Base-by-base conservation (phyloP, 768 basidiomycete genomes). In the Trametopsis cervina region DNA sequence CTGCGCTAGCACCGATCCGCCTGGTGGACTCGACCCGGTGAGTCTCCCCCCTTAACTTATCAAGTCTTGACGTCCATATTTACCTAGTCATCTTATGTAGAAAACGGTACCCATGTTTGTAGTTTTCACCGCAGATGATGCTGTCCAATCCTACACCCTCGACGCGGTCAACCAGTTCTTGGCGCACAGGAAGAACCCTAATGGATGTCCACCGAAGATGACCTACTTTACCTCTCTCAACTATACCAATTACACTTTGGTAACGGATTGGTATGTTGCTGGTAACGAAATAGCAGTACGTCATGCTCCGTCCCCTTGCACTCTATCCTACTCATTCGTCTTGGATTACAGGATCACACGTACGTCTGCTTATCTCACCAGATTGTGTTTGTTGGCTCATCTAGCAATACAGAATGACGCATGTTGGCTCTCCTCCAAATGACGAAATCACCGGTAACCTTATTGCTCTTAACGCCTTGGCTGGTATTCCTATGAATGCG, bases 381-480 rank as follows among this genome's bases (percentile, higher is more conserved):
- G 20, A 25, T 22, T 15, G 35, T 44, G 18, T 38, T 37, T 40
- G 40, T 56, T 21, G 46, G 43, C 40, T 33, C 38, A n/a, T n/a
- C n/a, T n/a, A n/a, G n/a, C n/a, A n/a, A 38, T 50, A 2, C 55
- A 87, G 81, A 22, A 89, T 90, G 83, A 87, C 85, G 5, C 87
- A 90, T 63, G 77, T 85, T 47, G 83, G 80, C 25, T 59, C 68
- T 21, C 83, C 83, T 5, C 69, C 79, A 0, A 55, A 71, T 5
- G 77, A 77, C 26, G 84, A 90, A 62, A 77, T 89, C 53, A 76
- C 85, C 56, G 86, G 87, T 50, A 89, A 88, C 62, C 72, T 90
- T 23, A 80, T 85, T 49, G 83, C 85, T 10, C 73, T 89, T 43
- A 89, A 90, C 60, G 74, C 85, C 2, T 77, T 89, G 36, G 80